Evolutionary conservation across 2,329 filamentous ascomycete genomes (phyloP).

Genomic region (Celoporthe dispersa): DNA sequence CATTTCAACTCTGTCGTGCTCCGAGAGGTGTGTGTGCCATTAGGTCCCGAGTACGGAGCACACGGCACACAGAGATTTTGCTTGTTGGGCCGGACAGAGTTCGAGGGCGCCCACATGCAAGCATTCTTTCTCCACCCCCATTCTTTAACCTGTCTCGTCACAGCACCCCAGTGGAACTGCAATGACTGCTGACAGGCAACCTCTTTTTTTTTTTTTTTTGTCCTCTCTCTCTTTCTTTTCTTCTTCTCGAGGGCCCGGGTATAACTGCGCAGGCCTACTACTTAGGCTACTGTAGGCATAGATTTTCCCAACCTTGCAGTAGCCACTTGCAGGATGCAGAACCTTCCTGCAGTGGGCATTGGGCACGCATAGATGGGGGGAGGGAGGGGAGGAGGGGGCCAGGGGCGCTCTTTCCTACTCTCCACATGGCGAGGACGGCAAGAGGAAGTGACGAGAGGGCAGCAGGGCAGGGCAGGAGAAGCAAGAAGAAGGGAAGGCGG

Average conservation of each 20-base stretch:
- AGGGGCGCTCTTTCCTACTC: neutral
- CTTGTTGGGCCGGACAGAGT: neutral
- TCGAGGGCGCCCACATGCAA: neutral
- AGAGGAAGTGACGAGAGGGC: neutral
- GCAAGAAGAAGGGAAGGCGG: neutral
- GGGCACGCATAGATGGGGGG: neutral
- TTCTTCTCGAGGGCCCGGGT: neutral
- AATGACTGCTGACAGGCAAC: neutral
- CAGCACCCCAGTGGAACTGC: neutral
- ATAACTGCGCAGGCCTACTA: too few species aligned
- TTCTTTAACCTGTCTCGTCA: neutral
- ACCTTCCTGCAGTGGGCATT: slow-evolving; percentile 11
- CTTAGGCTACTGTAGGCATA: neutral
- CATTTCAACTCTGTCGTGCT: neutral
- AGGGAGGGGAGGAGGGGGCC: too few species aligned
- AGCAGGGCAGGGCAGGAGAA: neutral
- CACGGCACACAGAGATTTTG: neutral
- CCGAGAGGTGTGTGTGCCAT: neutral
- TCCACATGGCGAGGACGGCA: neutral
- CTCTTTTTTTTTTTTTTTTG: neutral
- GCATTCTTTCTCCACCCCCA: neutral
- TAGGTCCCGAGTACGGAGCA: neutral
- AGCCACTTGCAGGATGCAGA: slow-evolving; percentile 11
- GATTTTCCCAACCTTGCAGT: slow-evolving; percentile 8
- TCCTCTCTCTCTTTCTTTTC: neutral